Evolutionary conservation across 352 stramenopile species (phyloP).

Genomic region (Phytopythium ostracodes): DNA sequence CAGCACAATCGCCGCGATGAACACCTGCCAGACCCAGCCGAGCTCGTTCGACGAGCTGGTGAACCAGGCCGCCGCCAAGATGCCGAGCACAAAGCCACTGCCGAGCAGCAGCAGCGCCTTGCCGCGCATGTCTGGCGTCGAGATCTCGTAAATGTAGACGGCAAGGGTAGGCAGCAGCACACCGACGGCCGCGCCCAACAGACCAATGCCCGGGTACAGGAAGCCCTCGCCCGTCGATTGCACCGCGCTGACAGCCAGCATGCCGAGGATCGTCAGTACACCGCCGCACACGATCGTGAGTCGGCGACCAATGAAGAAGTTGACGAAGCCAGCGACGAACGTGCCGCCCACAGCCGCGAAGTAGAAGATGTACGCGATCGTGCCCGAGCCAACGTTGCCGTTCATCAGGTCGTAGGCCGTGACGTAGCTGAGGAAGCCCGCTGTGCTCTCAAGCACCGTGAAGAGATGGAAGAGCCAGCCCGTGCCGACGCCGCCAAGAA

Average conservation of each 20-base stretch:
- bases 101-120: constrained; percentile 76
- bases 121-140: constrained; percentile 76
- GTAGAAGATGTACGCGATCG: constrained; percentile 72
- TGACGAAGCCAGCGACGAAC: constrained; percentile 48
- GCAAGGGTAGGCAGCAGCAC: constrained; percentile 69
- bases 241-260: constrained; percentile 63
- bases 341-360: constrained; percentile 42
- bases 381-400: constrained; percentile 52
- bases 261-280: constrained; percentile 61
- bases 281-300: constrained; percentile 71
- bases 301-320: constrained; percentile 72
- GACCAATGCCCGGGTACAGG: constrained; percentile 54
- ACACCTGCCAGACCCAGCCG: constrained; percentile 84
- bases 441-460: constrained; percentile 62
- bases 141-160: constrained; percentile 87
- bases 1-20: constrained; percentile 71
- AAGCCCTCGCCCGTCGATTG: constrained; percentile 48
- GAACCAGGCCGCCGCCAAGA: constrained; percentile 61
- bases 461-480: constrained; percentile 83
- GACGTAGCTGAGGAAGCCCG: constrained; percentile 74
- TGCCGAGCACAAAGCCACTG: constrained; percentile 63
- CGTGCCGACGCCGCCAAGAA: constrained; percentile 60
- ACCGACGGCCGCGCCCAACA: constrained; percentile 54
- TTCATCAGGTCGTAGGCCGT: constrained; percentile 70
- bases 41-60: constrained; percentile 66